Percentiles rank a stretch among this genome's conserved stretches.
Evolutionary conservation across 306 rosid genomes (phyloP).

Genomic region (Lotus japonicus): DNA sequence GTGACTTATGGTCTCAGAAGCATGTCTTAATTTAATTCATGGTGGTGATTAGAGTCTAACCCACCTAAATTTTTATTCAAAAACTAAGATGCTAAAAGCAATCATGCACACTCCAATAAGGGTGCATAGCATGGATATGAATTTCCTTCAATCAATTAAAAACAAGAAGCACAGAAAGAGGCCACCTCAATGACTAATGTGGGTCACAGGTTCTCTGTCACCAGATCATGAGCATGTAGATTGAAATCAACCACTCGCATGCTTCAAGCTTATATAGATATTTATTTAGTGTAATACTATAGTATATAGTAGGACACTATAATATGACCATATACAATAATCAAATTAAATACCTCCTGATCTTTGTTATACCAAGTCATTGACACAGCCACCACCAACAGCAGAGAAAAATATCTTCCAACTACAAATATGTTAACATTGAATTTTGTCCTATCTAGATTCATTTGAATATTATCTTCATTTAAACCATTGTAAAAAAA

Average conservation of each 20-base stretch:
- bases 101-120: constrained; percentile 11
- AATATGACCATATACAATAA: neutral
- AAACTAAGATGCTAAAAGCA: neutral
- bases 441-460: too few relatives aligned
- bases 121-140: constrained; percentile 11
- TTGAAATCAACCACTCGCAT: constrained; percentile 36
- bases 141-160: constrained; percentile 24
- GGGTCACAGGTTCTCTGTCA: constrained; percentile 41
- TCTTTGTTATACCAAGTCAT: neutral
- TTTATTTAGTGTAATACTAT: neutral
- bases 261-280: constrained; percentile 9
- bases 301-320: neutral
- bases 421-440: neutral
- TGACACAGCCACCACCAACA: neutral
- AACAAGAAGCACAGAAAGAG: constrained; percentile 11
- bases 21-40: too few relatives aligned
- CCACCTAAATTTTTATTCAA: too few relatives aligned
- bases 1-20: too few relatives aligned
- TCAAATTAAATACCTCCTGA: too few relatives aligned
- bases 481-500: too few relatives aligned
- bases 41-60: too few relatives aligned
- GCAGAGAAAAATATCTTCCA: constrained; percentile 22
- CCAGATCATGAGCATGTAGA: constrained; percentile 35
- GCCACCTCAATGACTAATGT: constrained; percentile 32
- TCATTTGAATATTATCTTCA: too few relatives aligned